Percentiles rank a stretch among this genome's conserved stretches.
These are phyloP conservation scores for Ustilago loliicola DNA, from an alignment of 1,284 basidiomycete species.

Conservation along the genomic window DNA sequence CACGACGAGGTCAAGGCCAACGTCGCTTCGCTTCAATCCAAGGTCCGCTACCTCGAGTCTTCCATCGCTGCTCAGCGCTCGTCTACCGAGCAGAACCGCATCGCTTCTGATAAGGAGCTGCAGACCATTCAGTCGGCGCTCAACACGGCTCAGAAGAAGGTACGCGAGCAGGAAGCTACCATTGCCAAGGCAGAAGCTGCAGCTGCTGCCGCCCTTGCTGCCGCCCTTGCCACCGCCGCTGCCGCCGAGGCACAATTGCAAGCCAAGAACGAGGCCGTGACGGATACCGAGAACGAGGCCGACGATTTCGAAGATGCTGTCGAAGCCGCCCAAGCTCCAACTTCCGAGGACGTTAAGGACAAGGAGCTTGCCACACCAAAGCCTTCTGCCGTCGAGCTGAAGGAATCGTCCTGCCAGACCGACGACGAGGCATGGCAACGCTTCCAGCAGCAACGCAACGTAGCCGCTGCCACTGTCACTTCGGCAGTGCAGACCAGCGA, in stretches of 20 bases:
- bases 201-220: slow-evolving; percentile 48
- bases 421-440: slow-evolving; percentile 55
- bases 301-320: slow-evolving; percentile 49
- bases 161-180: slow-evolving; percentile 47
- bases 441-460: slow-evolving; percentile 35
- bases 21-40: slow-evolving; percentile 44
- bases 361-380: slow-evolving; percentile 20
- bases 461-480: slow-evolving; percentile 2
- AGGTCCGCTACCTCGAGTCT: slow-evolving; percentile 53
- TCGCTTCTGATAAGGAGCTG: slow-evolving; percentile 54
- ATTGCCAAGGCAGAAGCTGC: slow-evolving; percentile 44
- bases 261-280: slow-evolving; percentile 38
- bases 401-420: slow-evolving; percentile 56
- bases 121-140: slow-evolving; percentile 51
- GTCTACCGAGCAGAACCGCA: slow-evolving; percentile 50
- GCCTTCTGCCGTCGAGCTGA: slow-evolving; percentile 37
- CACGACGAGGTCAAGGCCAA: slow-evolving; percentile 47
- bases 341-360: slow-evolving; percentile 9
- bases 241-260: slow-evolving; percentile 41
- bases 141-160: slow-evolving; percentile 49
- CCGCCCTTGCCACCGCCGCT: slow-evolving; percentile 39
- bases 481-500: slow-evolving; percentile 14
- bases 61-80: slow-evolving; percentile 48
- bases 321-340: slow-evolving; percentile 19
- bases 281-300: slow-evolving; percentile 50